Evolutionary conservation across 176 grass and related monocot species (phyloP).

Genomic region (Microstegium vimineum): DNA sequence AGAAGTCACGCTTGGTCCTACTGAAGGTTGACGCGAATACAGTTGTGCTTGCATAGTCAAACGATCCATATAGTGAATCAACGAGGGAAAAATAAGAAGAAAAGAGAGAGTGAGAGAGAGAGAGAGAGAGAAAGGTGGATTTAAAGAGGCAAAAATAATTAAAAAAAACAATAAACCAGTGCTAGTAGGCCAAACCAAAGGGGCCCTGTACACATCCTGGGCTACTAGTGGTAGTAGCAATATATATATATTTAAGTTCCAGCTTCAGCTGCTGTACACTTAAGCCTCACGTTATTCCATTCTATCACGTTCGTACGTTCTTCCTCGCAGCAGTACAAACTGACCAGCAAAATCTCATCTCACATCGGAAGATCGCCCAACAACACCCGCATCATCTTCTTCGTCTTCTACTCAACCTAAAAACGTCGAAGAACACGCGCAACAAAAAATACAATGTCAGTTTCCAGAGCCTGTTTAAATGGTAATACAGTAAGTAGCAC

Average conservation of each 20-base stretch:
- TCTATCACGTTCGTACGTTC: too few relatives aligned
- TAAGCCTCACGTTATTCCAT: background rate
- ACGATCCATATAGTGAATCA: background rate
- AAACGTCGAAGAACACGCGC: background rate
- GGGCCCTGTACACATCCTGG: constrained; percentile 26
- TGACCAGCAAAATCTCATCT: background rate
- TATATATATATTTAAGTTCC: background rate
- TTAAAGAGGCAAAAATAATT: background rate
- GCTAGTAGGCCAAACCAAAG: background rate
- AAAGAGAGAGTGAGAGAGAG: too few relatives aligned
- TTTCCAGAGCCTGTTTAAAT: background rate
- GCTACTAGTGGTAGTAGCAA: background rate
- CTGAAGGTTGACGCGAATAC: background rate
- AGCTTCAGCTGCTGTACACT: constrained; percentile 30
- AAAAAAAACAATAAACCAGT: too few relatives aligned
- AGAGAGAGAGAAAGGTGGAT: background rate
- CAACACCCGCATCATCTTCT: background rate
- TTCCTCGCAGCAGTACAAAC: background rate
- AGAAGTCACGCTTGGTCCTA: background rate
- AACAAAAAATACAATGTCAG: background rate
- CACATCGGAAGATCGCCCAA: background rate
- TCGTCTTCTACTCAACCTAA: background rate
- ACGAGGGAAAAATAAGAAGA: background rate
- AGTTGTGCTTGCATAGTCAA: background rate
- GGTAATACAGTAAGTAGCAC: background rate